Percentiles rank a stretch among this genome's conserved stretches.
Conservation (phyloP, 495 filamentous ascomycete species). For the Extremus antarcticus region DNA sequence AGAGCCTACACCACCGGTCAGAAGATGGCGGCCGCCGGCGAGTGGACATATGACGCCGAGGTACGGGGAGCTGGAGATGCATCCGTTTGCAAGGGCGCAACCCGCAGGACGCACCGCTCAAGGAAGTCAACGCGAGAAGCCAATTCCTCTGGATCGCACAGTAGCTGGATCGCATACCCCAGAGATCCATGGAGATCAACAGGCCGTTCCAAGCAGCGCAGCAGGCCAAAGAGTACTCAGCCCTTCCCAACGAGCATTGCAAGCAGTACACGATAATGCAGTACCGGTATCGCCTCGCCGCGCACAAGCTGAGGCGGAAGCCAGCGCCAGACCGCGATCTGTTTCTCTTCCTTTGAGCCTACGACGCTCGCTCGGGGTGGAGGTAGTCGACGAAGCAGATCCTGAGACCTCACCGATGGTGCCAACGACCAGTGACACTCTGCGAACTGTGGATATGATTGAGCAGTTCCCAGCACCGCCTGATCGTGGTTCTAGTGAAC, state of each 20-base stretch:
- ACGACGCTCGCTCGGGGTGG: too few relatives aligned
- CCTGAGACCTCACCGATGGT: too few relatives aligned
- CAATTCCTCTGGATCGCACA: too few relatives aligned
- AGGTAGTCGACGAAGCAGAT: too few relatives aligned
- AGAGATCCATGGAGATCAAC: too few relatives aligned
- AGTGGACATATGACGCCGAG: constrained; percentile 13
- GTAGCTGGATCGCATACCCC: too few relatives aligned
- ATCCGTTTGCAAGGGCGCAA: constrained; percentile 18
- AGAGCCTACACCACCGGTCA: neutral
- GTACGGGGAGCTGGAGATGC: constrained; percentile 7
- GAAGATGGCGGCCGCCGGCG: constrained; percentile 16
- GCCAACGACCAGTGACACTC: neutral
- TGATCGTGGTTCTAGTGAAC: neutral
- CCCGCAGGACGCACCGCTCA: too few relatives aligned
- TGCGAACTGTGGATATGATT: neutral
- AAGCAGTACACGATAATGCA: constrained; percentile 2
- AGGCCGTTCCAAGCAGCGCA: neutral
- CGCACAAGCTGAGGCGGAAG: neutral
- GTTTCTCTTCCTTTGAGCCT: too few relatives aligned
- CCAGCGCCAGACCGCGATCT: too few relatives aligned
- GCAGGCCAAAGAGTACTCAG: neutral
- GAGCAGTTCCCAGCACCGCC: neutral
- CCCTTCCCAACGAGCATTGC: constrained; percentile 8
- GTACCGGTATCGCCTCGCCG: constrained; percentile 5
- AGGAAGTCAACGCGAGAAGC: too few relatives aligned